Evolutionary conservation across 768 basidiomycete genomes (phyloP), one percentile per base, ranked within the genome.

Genomic region (Lentinula raphanica): DNA sequence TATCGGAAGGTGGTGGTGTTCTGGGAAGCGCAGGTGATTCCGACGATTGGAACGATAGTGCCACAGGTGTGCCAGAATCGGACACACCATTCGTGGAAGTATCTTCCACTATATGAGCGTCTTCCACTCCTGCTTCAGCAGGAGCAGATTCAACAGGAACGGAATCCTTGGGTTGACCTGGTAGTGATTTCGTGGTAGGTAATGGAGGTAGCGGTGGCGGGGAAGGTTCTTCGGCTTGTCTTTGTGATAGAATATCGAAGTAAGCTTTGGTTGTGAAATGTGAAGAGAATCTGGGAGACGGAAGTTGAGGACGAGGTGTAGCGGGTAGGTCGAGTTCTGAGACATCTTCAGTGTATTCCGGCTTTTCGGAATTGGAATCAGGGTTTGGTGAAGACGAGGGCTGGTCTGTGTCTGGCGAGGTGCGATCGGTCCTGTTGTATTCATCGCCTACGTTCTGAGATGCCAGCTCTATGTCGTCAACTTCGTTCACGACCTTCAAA

Each of bases 251-350:
- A 11, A 53, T 9, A 0, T 53, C 51, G 21, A 53, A 53, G n/a
- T 53, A 53, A 15, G 51, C 35, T 15, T 53, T 53, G 5, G 51
- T 53, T 11, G 51, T 53, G 51, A 53, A 53, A 53, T 39, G 51
- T 6, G 51, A 36, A 11, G 51, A 53, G n/a, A 53, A 38, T 23
- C 51, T 36, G 23, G 51, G 51, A 13, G 36, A 38, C 6, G 51
- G 51, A 6, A 53, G 49, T 12, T n/a, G 32, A 35, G 31, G 29
- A 21, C 49, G 49, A 53, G 51, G 35, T 11, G 51, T 53, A 39
- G 35, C 5, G 19, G 25, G 4, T 17, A 25, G n/a, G 8, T 36
- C 21, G n/a, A 53, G 3, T 28, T 53, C 51, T 39, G 15, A 3
- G 11, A 28, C 19, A 17, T 50, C 48, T 28, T 27, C 49, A 31